phyloP scores from a whole-genome alignment of 2,329 filamentous ascomycete species.

The Didymella pomorum region DNA sequence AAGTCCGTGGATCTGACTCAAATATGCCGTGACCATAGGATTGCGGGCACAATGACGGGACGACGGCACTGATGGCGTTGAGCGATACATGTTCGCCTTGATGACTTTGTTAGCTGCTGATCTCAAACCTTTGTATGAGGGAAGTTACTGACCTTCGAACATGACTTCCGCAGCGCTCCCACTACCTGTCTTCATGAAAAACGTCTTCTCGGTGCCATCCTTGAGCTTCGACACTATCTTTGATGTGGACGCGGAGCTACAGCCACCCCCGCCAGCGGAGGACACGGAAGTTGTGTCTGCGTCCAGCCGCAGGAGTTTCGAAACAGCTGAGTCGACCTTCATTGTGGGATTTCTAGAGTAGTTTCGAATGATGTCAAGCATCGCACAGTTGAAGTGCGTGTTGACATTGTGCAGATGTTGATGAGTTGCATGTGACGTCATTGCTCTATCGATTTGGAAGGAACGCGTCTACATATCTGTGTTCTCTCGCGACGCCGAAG shows the following conservation, averaged over 20 bases:
- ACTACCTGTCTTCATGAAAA: conserved; percentile 76
- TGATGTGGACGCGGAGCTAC: conserved; percentile 69
- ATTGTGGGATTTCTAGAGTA: conserved; percentile 39
- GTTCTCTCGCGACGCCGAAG: too few relatives aligned
- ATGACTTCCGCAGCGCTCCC: conserved; percentile 69
- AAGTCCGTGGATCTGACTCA: conserved; percentile 56
- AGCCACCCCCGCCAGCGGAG: conserved; percentile 71
- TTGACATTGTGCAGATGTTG: background rate
- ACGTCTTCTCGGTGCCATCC: conserved; percentile 63
- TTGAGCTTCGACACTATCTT: conserved; percentile 60
- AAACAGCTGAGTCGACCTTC: conserved; percentile 69
- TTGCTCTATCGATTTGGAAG: background rate
- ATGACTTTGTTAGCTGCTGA: conserved; percentile 20
- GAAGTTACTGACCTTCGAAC: conserved; percentile 66
- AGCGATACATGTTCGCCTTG: conserved; percentile 82
- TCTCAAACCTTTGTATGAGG: background rate
- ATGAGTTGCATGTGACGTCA: background rate
- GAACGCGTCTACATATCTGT: background rate
- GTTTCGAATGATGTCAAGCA: background rate
- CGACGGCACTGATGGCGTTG: conserved; percentile 76
- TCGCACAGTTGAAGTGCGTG: background rate
- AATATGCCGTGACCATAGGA: conserved; percentile 75
- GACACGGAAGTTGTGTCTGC: conserved; percentile 63
- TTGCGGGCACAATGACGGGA: conserved; percentile 78
- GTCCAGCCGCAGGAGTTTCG: conserved; percentile 67